These are phyloP conservation scores for Rhytidiadelphus loreus DNA, from an alignment of 225 moss, liverwort and hornwort species.

Conservation along the genomic window DNA sequence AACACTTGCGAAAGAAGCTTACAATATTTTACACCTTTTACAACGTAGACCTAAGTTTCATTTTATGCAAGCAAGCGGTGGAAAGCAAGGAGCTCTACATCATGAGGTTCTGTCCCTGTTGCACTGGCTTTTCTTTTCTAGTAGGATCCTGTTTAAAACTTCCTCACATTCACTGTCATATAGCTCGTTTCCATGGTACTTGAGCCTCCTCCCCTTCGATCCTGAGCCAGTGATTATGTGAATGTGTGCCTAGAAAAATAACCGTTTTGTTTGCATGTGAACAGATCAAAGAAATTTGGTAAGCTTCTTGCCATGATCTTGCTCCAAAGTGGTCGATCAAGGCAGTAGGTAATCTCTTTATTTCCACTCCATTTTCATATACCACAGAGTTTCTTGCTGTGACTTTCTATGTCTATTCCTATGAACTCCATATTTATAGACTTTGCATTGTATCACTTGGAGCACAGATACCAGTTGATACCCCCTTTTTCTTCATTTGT, in stretches of 20 bases:
- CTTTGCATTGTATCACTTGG: neutral
- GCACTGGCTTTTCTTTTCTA: neutral
- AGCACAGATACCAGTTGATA: neutral
- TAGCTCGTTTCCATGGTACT: no score
- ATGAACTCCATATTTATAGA: neutral
- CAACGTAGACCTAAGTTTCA: neutral
- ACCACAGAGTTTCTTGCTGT: neutral
- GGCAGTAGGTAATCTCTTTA: slow-evolving; percentile 44
- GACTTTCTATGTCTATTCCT: neutral
- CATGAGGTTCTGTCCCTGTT: neutral
- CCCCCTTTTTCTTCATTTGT: neutral
- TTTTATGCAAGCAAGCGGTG: no score
- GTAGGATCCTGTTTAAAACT: neutral
- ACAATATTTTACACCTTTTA: neutral
- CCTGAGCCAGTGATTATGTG: neutral
- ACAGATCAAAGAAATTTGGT: slow-evolving; percentile 74
- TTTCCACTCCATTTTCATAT: neutral
- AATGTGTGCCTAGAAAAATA: neutral
- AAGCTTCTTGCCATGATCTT: slow-evolving; percentile 61
- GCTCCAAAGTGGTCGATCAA: slow-evolving; percentile 44
- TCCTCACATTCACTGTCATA: neutral
- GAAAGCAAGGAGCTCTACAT: neutral
- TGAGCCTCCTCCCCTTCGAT: neutral
- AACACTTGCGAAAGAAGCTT: neutral
- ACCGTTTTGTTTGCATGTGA: neutral